A percentile compares a stretch with the other conserved stretches of the same genome.
Conservation (phyloP, 495 filamentous ascomycete species). For the Penicillium nucicola region DNA sequence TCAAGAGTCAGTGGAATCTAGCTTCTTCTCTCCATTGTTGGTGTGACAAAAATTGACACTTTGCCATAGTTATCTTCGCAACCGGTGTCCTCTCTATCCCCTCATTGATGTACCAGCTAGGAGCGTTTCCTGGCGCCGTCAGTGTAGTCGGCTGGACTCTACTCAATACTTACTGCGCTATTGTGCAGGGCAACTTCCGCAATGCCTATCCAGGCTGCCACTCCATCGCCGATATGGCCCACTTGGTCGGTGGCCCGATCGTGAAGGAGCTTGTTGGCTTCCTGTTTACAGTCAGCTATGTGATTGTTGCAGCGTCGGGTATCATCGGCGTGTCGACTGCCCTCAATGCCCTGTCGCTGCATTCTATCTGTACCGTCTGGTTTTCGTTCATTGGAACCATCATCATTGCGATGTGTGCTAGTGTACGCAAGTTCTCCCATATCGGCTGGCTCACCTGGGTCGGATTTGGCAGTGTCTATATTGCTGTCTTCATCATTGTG, state of each 20-base stretch:
- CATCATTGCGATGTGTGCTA: conserved; percentile 55
- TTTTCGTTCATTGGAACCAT: conserved; percentile 50
- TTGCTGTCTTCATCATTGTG: conserved; percentile 50
- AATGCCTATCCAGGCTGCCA: conserved; percentile 36
- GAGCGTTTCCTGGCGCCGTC: conserved; percentile 56
- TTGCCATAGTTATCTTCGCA: conserved; percentile 40
- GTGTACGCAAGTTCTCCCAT: conserved; percentile 38
- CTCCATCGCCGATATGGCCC: conserved; percentile 65
- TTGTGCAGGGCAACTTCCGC: conserved; percentile 39
- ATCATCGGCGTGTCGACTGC: conserved; percentile 50
- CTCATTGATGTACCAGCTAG: conserved; percentile 56
- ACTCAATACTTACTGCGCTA: conserved; percentile 53
- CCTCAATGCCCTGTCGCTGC: conserved; percentile 47
- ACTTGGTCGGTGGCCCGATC: conserved; percentile 58
- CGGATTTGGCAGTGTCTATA: conserved; percentile 42
- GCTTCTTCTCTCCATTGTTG: too few relatives aligned
- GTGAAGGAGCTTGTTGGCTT: conserved; percentile 40
- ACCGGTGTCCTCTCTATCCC: conserved; percentile 63
- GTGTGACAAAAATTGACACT: neutral
- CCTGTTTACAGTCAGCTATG: conserved; percentile 46
- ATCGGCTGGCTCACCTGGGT: conserved; percentile 47
- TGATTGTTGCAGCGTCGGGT: conserved; percentile 45
- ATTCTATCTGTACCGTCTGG: conserved; percentile 48
- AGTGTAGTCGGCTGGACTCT: conserved; percentile 57
- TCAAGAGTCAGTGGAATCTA: conserved; percentile 35